Base-by-base conservation (phyloP, 1,139 yeast genomes). In the Magnusiomyces ingens region DNA sequence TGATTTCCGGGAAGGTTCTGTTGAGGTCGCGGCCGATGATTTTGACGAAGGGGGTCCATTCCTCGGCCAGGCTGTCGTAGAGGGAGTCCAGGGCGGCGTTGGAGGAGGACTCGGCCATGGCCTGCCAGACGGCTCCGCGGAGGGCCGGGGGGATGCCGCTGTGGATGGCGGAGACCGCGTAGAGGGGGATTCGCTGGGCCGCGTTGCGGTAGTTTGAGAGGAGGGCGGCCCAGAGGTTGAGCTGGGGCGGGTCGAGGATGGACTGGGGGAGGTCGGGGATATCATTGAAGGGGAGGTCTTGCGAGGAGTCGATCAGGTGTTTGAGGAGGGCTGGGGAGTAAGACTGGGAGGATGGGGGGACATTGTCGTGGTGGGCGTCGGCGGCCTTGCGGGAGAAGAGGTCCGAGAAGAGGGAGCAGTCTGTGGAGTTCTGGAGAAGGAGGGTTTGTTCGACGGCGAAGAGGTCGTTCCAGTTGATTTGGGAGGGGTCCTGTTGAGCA, bases 11-110 rank as follows among this genome's bases (percentile, higher is more conserved):
- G 64, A 82, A 84, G 0, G 89, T 82, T 55, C 89, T 68, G 58
- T 74, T 75, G 59, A 83, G 75, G 63, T 83, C 89, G 58, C 84
- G 80, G 47, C 76, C 73, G 57, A 83, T 83, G 58, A 82, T 84
- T 55, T 77, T 74, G 46, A 72, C 70, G 62, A 71, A 76, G 15
- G 77, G 77, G 1, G 77, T 72, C 59, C 71, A 66, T 55, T 75
- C 78, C 13, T 62, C 67, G 35, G 74, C 72, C 44, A 75, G 65
- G 13, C 74, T 67, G 50, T 67, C 67, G 56, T 72, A 75, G n/a
- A 75, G 61, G n/a, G 68, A 65, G 52, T 70, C 65, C 50, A 72
- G 61, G 5, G 69, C 61, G 26, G 64, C 58, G 8, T 26, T 26
- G 17, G 68, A 68, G 42, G 64, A 58, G 8, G 69, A 67, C 49